phyloP scores from a whole-genome alignment of 2,329 filamentous ascomycete genomes.

The Diaporthe sp. region DNA sequence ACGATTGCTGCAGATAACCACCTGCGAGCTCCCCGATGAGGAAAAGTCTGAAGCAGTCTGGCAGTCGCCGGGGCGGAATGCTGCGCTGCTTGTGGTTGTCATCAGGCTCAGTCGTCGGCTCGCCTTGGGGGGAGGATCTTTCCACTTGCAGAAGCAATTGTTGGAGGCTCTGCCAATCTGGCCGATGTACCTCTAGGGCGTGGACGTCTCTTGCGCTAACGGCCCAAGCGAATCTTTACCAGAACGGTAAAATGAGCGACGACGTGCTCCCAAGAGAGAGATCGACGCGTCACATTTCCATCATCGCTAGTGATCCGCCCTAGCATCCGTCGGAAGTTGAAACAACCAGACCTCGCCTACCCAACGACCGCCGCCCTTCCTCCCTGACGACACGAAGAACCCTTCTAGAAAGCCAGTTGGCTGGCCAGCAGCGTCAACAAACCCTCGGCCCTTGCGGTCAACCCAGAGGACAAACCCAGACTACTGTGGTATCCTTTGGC shows the following conservation, averaged over 20 bases:
- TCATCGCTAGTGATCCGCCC: not conserved
- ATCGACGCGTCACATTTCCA: conserved; percentile 27
- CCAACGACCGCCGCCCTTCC: not conserved
- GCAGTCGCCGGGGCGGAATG: not conserved
- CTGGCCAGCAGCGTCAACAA: not conserved
- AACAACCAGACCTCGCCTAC: not conserved
- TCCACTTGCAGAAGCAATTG: not conserved
- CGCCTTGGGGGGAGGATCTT: not conserved
- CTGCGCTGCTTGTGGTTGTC: not conserved
- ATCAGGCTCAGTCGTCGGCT: not conserved
- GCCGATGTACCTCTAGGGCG: too few relatives aligned
- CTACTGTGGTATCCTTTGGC: not conserved
- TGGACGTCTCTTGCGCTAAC: too few relatives aligned
- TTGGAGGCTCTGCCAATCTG: too few relatives aligned
- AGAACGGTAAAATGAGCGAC: not conserved
- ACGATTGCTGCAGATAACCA: not conserved
- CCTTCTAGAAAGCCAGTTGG: not conserved
- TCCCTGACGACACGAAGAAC: not conserved
- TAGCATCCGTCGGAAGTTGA: conserved; percentile 3
- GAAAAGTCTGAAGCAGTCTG: not conserved
- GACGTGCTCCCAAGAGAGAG: not conserved
- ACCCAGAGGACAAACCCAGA: not conserved
- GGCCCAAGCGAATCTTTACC: conserved; percentile 11
- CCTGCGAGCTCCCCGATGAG: not conserved
- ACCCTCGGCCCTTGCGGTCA: not conserved